Evolutionary conservation across 352 stramenopile species (phyloP), one percentile per base, ranked within the genome.

Genomic region (Thraustochytrium sp.): DNA sequence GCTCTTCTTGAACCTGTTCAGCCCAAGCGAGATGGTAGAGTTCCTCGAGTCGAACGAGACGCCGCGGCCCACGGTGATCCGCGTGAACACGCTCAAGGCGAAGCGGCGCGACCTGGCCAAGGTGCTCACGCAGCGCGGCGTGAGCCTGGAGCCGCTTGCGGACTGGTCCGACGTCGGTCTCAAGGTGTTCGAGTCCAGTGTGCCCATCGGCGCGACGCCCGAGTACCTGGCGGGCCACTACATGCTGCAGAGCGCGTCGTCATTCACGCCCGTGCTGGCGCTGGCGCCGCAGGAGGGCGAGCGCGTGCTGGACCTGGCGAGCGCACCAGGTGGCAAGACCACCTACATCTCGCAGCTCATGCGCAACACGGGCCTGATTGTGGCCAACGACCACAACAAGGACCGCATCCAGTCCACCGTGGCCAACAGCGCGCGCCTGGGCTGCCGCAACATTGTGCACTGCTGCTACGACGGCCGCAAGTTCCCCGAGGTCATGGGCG

Each of bases 151-250:
- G 88, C 97, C 97, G 54, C 88, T 99, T 3, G 97, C 95, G 48
- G 93, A 95, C 68, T 99, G 97, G 97, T 98, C 94, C 48, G 99
- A 99, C 89, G 96, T 99, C 48, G 96, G 96, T 29, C 88, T 99
- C 38, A 98, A 98, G 88, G 98, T 99, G 85, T 97, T 98, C 87
- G 96, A 98, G 87, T 97, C 92, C 85, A 92, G 93, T 8, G 96
- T 99, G 61, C 97, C 97, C 2, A 98, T 99, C 88, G 97, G 97
- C 75, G 97, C 97, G 1, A 99, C 97, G 68, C 97, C 97, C 23
- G 97, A 99, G 88, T 99, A 99, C 90, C 91, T 99, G 46, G 95
- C 95, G 0, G 97, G 97, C 18, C 96, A 99, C 89, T 99, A 99
- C 90, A 99, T 99, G 95, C 92, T 99, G 65, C 89, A 91, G 85